Base-by-base conservation (phyloP, 2,329 filamentous ascomycete genomes). In the Alternaria rosae region DNA sequence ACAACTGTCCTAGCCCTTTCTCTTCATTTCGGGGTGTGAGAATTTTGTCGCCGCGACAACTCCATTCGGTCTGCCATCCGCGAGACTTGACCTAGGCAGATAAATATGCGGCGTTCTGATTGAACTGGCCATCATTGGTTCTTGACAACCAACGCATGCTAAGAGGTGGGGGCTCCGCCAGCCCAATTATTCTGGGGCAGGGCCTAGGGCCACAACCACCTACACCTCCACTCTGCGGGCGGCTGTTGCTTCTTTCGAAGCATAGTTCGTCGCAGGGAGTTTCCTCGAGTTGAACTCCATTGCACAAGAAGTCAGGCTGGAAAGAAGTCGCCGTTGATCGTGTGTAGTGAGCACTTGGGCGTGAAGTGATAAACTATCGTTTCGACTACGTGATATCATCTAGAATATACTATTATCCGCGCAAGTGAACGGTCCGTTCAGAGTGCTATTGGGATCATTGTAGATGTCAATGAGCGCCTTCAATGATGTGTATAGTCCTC, bases 401-500 rank as follows among this genome's bases (percentile, higher is more conserved):
- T 72, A 75, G 23, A 75, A 75, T 45, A 75, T 70, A 26, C 70
- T 73, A 56, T 75, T 75, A 58, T 75, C 72, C 7, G 64, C 67
- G 50, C 72, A 75, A 6, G 71, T 75, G 44, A 75, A 75, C 38
- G 72, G 72, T 32, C 71, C 72, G 26, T 73, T 74, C 21, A 75
- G 26, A 12, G 62, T 67, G 15, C 59, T 67, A 7, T 74, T 32
- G 2, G 70, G 70, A 53, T 74, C 70, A 30, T 71, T 71, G 57
- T 73, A 75, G 23, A 72, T 70, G 43, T 75, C 72, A 44, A 74
- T 66, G 2, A 75, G 62, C 13, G 72, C 72, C 52, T 68, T 72
- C n/a, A 75, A 42, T 21, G 65, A 69, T 9, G 72, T 71, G 54
- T 75, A 75, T 13, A 74, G 25, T 5, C 72, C 72, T 30, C 71